Conservation (phyloP, 768 basidiomycete species). For the Tricholomella constricta region DNA sequence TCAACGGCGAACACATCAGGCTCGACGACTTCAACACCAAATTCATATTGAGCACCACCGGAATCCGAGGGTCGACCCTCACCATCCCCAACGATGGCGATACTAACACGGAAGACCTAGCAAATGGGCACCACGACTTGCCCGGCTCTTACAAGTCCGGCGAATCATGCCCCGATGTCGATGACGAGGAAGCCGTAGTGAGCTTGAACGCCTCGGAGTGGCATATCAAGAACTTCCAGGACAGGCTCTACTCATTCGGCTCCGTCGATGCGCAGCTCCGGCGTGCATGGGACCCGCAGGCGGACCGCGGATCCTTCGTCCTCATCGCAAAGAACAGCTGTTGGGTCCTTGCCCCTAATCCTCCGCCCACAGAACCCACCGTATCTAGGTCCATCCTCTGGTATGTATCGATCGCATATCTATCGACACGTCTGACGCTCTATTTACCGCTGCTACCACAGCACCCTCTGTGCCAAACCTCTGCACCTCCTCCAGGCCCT, state of each 20-base stretch:
- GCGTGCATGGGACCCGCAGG: constrained; percentile 33
- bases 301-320: constrained; percentile 39
- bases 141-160: neutral
- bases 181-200: constrained; percentile 34
- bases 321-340: constrained; percentile 37
- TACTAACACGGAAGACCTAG: neutral
- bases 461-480: no score
- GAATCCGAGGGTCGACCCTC: neutral
- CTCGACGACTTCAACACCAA: constrained; percentile 39
- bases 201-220: constrained; percentile 31
- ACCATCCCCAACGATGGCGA: neutral
- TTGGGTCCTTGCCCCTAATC: constrained; percentile 28
- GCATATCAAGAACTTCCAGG: constrained; percentile 35
- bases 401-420: neutral
- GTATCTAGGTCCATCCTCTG: neutral
- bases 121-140: neutral
- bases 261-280: constrained; percentile 39
- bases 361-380: no score
- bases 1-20: constrained; percentile 42
- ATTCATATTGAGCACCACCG: constrained; percentile 28
- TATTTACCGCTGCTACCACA: no score
- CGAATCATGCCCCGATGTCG: constrained; percentile 6
- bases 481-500: constrained; percentile 1
- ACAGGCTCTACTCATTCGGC: constrained; percentile 42
- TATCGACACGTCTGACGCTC: no score